These are phyloP conservation scores for Neurospora tetraspora DNA, from an alignment of 495 filamentous ascomycete genomes.

Conservation along the genomic window DNA sequence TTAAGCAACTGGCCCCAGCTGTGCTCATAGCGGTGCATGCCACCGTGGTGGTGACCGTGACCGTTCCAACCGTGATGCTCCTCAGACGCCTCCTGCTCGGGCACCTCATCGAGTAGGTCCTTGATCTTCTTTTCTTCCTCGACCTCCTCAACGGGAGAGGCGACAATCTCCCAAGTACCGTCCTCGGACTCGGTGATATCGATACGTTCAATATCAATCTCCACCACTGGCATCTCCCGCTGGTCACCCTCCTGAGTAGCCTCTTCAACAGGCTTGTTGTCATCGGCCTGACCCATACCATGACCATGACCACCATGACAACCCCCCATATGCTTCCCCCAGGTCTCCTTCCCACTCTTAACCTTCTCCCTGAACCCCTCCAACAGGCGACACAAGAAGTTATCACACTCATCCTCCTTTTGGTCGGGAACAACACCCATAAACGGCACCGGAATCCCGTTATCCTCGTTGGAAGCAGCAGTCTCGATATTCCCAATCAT, in stretches of 20 bases:
- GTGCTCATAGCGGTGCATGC: slow-evolving; percentile 13
- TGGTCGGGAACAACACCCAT: background rate
- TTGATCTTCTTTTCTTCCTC: background rate
- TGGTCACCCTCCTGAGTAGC: background rate
- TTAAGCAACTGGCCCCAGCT: slow-evolving; percentile 34
- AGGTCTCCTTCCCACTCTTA: slow-evolving; percentile 17
- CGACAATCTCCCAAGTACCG: background rate
- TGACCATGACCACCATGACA: background rate
- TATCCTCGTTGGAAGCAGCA: slow-evolving; percentile 9
- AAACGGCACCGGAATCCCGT: slow-evolving; percentile 1
- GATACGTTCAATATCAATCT: background rate
- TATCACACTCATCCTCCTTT: slow-evolving; percentile 29
- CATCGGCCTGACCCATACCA: background rate
- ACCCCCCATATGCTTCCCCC: background rate
- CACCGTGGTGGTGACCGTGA: slow-evolving; percentile 13
- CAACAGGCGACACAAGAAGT: slow-evolving; percentile 36
- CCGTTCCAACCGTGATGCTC: slow-evolving; percentile 1
- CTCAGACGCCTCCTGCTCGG: background rate
- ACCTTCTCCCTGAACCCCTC: slow-evolving; percentile 31
- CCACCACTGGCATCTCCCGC: background rate
- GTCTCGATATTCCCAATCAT: slow-evolving; percentile 30
- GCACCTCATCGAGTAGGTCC: background rate
- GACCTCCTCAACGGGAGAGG: background rate
- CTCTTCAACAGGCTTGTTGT: background rate
- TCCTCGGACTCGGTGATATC: background rate